Percentiles rank a stretch among this genome's conserved stretches.
Conservation (phyloP, 805 yeast genomes). For the Komagataella mondaviorum region DNA sequence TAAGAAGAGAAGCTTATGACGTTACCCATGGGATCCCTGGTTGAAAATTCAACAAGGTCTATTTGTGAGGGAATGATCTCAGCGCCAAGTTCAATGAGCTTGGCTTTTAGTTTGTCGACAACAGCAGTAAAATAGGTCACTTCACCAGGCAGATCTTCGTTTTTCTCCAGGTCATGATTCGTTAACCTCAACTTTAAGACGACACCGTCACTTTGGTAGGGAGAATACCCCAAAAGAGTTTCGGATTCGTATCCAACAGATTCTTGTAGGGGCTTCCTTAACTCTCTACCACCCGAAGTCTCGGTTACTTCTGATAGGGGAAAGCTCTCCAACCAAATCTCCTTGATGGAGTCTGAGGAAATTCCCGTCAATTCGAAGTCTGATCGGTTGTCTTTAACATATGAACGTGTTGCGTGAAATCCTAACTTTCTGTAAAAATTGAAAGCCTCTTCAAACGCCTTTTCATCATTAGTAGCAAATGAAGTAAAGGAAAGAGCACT, state of each 20-base stretch:
- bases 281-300: conserved; percentile 5
- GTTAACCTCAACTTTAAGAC: conserved; percentile 31
- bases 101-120: conserved; percentile 12
- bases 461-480: conserved; percentile 38
- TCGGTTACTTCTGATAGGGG: conserved; percentile 22
- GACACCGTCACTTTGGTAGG: conserved; percentile 29
- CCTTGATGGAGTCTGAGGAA: conserved; percentile 52
- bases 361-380: conserved; percentile 31
- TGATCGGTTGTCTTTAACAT: conserved; percentile 33
- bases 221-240: conserved; percentile 4
- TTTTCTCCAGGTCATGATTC: conserved; percentile 20
- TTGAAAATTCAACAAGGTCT: conserved; percentile 15
- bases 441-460: conserved; percentile 30
- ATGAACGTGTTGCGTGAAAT: conserved; percentile 45
- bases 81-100: conserved; percentile 9
- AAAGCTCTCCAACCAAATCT: conserved; percentile 61
- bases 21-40: conserved; percentile 57
- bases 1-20: conserved; percentile 39
- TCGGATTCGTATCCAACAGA: conserved; percentile 3
- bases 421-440: conserved; percentile 51
- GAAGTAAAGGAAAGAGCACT: conserved; percentile 35
- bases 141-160: conserved; percentile 19
- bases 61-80: conserved; percentile 6
- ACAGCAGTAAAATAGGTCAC: conserved; percentile 28
- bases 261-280: conserved; percentile 21